Base-by-base conservation (phyloP, 345 rosid genomes). In the Orychophragmus violaceus region DNA sequence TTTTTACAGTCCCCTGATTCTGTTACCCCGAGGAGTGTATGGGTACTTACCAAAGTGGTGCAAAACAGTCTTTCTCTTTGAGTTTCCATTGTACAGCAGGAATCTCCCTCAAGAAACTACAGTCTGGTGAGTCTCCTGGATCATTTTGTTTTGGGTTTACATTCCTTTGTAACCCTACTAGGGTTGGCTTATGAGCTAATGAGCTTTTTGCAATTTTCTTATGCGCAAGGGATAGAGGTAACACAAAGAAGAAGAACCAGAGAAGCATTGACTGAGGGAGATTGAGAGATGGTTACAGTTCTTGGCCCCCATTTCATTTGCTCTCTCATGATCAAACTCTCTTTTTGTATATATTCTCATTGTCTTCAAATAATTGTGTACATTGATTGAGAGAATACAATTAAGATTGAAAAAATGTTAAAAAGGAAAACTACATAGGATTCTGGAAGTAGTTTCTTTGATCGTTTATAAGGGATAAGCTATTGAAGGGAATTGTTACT, bases 1-100 rank as follows among this genome's bases (percentile, higher is more conserved):
- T 19, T 62, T 49, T 72, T 79, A 71, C 97, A 93, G 98, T 82
- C 96, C 96, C 50, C 83, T 93, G 46, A 75, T 93, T 80, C 87
- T 79, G 4, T 84, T 93, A 50, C 97, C 96, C 0, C 77, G 77
- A 30, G 72, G 45, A 28, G 80, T 82, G 14, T 93, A 86, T 30
- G 84, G 87, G 30, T 82, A 69, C 74, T 76, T 93, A 60, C 92
- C 98, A 4, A 71, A 70, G 9, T 93, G 98, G 98, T 81, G 86
- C 73, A 90, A 85, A 55, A 37, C 80, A 8, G 62, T 62, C 14
- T 79, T 86, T 68, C 79, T 90, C 72, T 90, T 87, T 27, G 97
- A 90, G 68, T 75, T 90, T 72, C 97, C 98, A 30, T 23, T 86
- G 27, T 93, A 90, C 85, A 85, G 84, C 62, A 85, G 83, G 3